phyloP scores from a whole-genome alignment of 306 rosid genomes.

The Dryas alaskensis region DNA sequence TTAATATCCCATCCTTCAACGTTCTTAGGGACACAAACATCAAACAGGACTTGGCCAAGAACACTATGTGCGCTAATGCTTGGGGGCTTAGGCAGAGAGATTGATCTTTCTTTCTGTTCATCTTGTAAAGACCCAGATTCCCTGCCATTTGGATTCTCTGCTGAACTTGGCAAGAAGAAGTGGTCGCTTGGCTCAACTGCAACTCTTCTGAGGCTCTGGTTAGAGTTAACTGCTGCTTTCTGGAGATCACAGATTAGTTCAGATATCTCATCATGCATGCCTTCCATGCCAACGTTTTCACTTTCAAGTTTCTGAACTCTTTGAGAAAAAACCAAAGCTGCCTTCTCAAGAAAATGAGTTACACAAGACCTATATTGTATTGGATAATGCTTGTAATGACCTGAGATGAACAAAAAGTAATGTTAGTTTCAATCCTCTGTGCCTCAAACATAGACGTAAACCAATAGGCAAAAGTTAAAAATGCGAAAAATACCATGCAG shows the following conservation, averaged over 20 bases:
- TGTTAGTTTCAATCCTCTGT: neutral
- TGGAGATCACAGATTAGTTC: conserved; percentile 66
- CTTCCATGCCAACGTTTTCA: conserved; percentile 42
- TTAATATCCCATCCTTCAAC: conserved; percentile 77
- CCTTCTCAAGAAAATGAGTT: conserved; percentile 54
- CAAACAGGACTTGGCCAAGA: conserved; percentile 62
- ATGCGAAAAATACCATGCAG: neutral
- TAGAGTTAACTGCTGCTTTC: conserved; percentile 62
- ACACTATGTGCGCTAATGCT: conserved; percentile 62
- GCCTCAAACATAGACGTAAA: neutral
- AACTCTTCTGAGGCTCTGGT: conserved; percentile 64
- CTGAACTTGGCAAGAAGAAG: conserved; percentile 65
- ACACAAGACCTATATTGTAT: conserved; percentile 60
- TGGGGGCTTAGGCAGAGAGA: conserved; percentile 43
- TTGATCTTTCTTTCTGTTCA: conserved; percentile 50
- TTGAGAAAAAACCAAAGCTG: conserved; percentile 45
- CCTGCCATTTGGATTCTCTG: conserved; percentile 32
- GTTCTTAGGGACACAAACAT: conserved; percentile 69
- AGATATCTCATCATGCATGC: conserved; percentile 53
- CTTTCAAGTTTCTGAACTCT: conserved; percentile 40
- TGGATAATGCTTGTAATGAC: conserved; percentile 58
- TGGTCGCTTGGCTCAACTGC: conserved; percentile 61
- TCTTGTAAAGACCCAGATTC: conserved; percentile 36
- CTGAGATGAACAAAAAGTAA: conserved; percentile 30
- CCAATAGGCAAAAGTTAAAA: neutral